Evolutionary conservation across 2,329 filamentous ascomycete genomes (phyloP), one percentile per base, ranked within the genome.

Genomic region (Fusarium pseudoanthophilum): DNA sequence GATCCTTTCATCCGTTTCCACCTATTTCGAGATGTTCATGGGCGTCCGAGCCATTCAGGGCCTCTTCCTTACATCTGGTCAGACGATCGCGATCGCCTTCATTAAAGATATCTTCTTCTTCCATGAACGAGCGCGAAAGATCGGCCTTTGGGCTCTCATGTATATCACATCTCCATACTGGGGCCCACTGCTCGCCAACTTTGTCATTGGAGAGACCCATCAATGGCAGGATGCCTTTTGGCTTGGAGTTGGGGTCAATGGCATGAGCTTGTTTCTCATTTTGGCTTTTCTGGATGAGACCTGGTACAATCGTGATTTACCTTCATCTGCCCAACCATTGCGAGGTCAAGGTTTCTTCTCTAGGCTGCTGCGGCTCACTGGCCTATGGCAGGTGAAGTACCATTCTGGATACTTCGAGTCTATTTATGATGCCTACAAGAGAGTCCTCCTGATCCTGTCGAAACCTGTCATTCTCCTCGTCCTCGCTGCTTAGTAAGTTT

Each of bases 61-160:
- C 26, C 84, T 87, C 70, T 87, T 87, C 77, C 82, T 82, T 39
- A 86, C 85, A 9, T 83, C 84, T 13, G 77, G 79, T 13, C 85
- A 86, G 65, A 83, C 81, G 9, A 82, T 83, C 21, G 86, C 85
- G 15, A 80, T 89, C 58, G 85, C 87, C 72, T 86, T 86, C 75
- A 85, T 89, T 76, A 86, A 88, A 60, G 88, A 90, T 77, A 83
- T 89, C 64, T 91, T 89, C 81, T 90, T 88, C 81, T 88, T 89
- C 78, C 88, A 90, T 72, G 85, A 90, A 69, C 82, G 86, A 40
- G 85, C 85, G 2, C 79, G 85, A 28, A 87, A 87, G 76, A 86
- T 87, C 67, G 85, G 85, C 56, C 79, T 87, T 42, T 87, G 85
- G 85, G 84, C 83, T 21, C 78, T 81, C 7, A 80, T 83, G 64